Evolutionary conservation across 108 stramenopile genomes (phyloP).

Genomic region (Licmophora abbreviata): DNA sequence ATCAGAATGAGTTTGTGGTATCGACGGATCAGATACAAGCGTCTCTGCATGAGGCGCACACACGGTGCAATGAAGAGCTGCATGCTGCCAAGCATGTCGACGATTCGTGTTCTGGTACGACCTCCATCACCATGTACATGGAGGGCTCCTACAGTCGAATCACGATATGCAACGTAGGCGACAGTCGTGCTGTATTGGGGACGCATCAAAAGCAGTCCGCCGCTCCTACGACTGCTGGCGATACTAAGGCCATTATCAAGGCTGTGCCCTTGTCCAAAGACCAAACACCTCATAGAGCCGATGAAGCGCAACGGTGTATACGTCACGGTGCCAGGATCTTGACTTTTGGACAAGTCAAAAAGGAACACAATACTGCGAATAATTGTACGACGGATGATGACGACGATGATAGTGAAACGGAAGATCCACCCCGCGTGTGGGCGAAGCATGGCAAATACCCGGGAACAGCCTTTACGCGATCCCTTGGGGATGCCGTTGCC

Average conservation of each 20-base stretch:
- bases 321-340: conserved; percentile 48
- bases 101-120: conserved; percentile 47
- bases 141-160: background rate
- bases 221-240: too few relatives aligned
- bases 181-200: background rate
- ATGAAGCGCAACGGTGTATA: conserved; percentile 62
- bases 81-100: conserved; percentile 15
- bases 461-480: conserved; percentile 75
- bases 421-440: conserved; percentile 75
- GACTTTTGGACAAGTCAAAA: conserved; percentile 75
- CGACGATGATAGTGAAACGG: conserved; percentile 48
- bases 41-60: conserved; percentile 5
- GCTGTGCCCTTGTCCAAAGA: conserved; percentile 33
- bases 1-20: background rate
- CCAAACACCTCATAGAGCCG: conserved; percentile 71
- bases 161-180: background rate
- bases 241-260: too few relatives aligned
- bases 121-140: conserved; percentile 26
- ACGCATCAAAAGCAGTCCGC: background rate
- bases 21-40: background rate
- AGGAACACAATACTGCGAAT: conserved; percentile 48
- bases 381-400: conserved; percentile 66
- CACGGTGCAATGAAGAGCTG: conserved; percentile 6
- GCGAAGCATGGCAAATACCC: conserved; percentile 48
- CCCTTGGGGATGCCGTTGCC: conserved; percentile 60